A percentile compares a stretch with the other conserved stretches of the same genome.
Conservation (phyloP, 306 rosid species). For the apple (Malus domestica) region DNA sequence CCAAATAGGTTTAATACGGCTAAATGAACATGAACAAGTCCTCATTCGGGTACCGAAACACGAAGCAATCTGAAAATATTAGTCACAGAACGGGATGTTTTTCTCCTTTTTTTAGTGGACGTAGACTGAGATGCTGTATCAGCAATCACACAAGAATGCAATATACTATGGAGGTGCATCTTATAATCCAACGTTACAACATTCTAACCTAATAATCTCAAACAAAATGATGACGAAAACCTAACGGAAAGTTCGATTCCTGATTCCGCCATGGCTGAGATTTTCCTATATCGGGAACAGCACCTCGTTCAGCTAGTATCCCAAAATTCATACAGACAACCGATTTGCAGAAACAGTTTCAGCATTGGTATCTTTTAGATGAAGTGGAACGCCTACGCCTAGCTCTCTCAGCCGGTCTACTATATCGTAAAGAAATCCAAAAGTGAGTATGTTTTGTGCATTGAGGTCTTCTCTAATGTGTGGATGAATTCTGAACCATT, state of each 20-base stretch:
- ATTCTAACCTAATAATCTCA: background rate
- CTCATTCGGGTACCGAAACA: background rate
- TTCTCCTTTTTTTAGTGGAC: background rate
- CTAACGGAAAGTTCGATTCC: background rate
- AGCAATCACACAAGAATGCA: background rate
- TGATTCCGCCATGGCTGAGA: background rate
- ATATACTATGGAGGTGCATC: background rate
- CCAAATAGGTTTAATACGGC: no score
- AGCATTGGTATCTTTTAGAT: constrained; percentile 24
- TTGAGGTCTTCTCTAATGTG: constrained; percentile 82
- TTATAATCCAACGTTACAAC: background rate
- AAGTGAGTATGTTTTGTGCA: constrained; percentile 63
- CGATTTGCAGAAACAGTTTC: constrained; percentile 16
- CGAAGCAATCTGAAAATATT: no score
- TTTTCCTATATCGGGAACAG: constrained; percentile 17
- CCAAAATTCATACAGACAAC: background rate
- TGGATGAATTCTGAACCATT: constrained; percentile 90
- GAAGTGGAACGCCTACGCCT: constrained; percentile 75
- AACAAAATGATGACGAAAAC: background rate
- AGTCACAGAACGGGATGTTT: background rate
- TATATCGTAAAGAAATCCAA: constrained; percentile 72
- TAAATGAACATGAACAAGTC: background rate
- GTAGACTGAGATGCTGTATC: background rate
- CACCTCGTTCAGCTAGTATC: constrained; percentile 9
- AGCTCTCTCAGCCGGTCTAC: constrained; percentile 62